phyloP scores from a whole-genome alignment of 345 rosid species.

The Gossypium ekmanianum region DNA sequence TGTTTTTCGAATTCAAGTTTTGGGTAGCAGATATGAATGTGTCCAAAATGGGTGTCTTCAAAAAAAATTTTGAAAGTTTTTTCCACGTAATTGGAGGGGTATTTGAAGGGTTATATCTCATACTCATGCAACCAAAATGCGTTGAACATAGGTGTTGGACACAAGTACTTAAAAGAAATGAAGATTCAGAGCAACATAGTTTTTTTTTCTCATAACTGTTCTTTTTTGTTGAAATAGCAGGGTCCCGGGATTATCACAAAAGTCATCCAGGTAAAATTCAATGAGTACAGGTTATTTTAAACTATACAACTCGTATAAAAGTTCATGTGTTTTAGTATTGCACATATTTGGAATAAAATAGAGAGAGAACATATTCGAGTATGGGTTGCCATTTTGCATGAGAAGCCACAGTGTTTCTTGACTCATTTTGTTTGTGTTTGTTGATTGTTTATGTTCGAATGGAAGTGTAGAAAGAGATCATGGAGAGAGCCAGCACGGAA shows the following conservation, averaged over 20 bases:
- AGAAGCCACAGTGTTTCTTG: not conserved
- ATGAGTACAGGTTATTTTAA: not conserved
- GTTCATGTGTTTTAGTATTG: not conserved
- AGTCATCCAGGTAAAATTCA: conserved; percentile 47
- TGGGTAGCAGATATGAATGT: not conserved
- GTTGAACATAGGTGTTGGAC: not conserved
- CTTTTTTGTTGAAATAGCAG: conserved; percentile 18
- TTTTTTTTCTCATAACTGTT: not conserved
- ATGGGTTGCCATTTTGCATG: not conserved
- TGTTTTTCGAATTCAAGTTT: not conserved
- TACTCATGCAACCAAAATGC: not conserved
- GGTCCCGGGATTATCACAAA: conserved; percentile 59
- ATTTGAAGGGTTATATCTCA: not conserved
- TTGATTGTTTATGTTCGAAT: conserved; percentile 3
- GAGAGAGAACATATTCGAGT: not conserved
- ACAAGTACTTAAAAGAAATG: not conserved
- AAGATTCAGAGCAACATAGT: not conserved
- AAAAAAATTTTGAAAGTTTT: not conserved
- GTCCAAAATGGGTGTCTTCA: not conserved
- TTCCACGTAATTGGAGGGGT: not conserved
- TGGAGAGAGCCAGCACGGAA: conserved; percentile 47
- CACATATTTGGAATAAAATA: not conserved
- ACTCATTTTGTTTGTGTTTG: not conserved
- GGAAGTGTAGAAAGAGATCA: conserved; percentile 42
- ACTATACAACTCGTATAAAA: not conserved